Evolutionary conservation across 441 rosid species (phyloP).

Genomic region (Bruguiera hainesii): DNA sequence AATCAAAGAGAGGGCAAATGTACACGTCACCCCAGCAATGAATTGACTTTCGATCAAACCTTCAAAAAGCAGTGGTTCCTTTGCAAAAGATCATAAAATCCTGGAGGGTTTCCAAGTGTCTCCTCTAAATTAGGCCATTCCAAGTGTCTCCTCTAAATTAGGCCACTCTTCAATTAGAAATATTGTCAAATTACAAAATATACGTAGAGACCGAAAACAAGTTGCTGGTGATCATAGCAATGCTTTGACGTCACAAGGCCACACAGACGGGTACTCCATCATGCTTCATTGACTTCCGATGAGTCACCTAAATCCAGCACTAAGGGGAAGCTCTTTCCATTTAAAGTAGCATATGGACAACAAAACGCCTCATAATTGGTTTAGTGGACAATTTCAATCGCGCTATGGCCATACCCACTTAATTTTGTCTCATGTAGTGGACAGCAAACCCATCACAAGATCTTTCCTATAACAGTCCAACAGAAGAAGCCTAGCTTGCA

Average conservation of each 20-base stretch:
- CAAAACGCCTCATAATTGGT: slow-evolving; percentile 13
- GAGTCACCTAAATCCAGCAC: slow-evolving; percentile 22
- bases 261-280: neutral
- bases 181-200: neutral
- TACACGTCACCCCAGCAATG: neutral
- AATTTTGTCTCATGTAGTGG: slow-evolving; percentile 30
- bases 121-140: neutral
- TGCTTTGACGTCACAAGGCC: slow-evolving; percentile 19
- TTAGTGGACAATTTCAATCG: neutral
- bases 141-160: neutral
- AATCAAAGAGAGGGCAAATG: slow-evolving; percentile 5
- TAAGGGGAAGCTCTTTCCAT: slow-evolving; percentile 30
- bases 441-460: slow-evolving; percentile 15
- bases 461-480: slow-evolving; percentile 2
- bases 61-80: neutral
- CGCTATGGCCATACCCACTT: slow-evolving; percentile 25
- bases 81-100: neutral
- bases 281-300: slow-evolving; percentile 18
- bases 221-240: neutral
- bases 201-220: neutral
- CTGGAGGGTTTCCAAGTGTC: neutral
- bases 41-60: slow-evolving; percentile 1
- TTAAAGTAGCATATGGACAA: slow-evolving; percentile 18
- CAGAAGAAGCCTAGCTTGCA: slow-evolving; percentile 7
- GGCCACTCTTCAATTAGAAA: neutral